These are phyloP conservation scores for Pythium scleroteichum DNA, from an alignment of 352 stramenopile genomes.

Conservation along the genomic window DNA sequence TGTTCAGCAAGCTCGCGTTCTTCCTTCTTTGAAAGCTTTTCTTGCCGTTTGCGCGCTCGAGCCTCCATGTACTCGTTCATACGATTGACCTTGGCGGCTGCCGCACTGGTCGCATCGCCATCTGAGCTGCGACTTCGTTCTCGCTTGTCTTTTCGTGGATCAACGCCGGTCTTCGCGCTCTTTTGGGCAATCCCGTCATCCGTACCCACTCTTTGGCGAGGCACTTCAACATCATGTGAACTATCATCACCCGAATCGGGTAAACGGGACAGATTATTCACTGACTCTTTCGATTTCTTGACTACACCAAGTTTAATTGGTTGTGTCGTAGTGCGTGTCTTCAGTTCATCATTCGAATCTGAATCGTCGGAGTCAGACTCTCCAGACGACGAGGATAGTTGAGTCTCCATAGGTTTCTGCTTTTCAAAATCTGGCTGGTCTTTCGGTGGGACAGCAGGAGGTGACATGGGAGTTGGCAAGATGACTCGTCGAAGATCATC, in stretches of 20 bases:
- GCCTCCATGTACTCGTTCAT: slow-evolving; percentile 91
- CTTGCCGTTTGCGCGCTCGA: slow-evolving; percentile 70
- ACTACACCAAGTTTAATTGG: neutral
- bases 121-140: slow-evolving; percentile 30
- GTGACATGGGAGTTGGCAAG: slow-evolving; percentile 15
- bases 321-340: neutral
- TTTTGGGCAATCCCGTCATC: neutral
- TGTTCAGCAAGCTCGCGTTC: slow-evolving; percentile 71
- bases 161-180: neutral
- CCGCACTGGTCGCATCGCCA: slow-evolving; percentile 19
- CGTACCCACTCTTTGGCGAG: neutral
- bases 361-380: slow-evolving; percentile 17
- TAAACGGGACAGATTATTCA: neutral
- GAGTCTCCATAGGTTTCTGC: neutral
- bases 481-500: slow-evolving; percentile 25
- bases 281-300: neutral
- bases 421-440: neutral
- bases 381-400: slow-evolving; percentile 8
- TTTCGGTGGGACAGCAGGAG: neutral
- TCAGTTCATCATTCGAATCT: slow-evolving; percentile 7
- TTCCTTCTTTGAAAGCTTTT: slow-evolving; percentile 77
- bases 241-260: slow-evolving; percentile 8
- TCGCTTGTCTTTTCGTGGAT: slow-evolving; percentile 15
- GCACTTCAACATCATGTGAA: neutral
- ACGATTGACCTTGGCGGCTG: slow-evolving; percentile 52